A percentile compares a stretch with the other conserved stretches of the same genome.
Conservation (phyloP, 148 eudicot genomes). For the Dianthus caryophyllus region DNA sequence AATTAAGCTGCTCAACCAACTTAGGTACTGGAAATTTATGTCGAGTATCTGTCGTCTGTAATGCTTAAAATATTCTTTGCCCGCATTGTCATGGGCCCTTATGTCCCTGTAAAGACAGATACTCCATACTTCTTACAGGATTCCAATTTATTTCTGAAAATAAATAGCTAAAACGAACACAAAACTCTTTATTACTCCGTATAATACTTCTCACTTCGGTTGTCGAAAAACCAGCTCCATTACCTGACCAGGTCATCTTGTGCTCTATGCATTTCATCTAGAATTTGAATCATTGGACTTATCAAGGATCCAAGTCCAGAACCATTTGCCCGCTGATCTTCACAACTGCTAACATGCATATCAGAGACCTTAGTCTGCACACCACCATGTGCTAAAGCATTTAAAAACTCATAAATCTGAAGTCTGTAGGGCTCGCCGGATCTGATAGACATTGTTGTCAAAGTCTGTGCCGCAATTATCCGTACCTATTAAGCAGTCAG, state of each 20-base stretch:
- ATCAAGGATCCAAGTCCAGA: slow-evolving; percentile 92
- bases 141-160: neutral
- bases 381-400: slow-evolving; percentile 88
- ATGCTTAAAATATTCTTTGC: too few species aligned
- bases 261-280: slow-evolving; percentile 90
- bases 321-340: slow-evolving; percentile 99
- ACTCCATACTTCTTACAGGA: slow-evolving; percentile 18
- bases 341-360: slow-evolving; percentile 87
- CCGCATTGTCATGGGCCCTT: slow-evolving; percentile 91
- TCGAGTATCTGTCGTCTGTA: neutral
- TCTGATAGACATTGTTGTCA: slow-evolving; percentile 91
- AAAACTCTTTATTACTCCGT: neutral
- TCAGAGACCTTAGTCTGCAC: slow-evolving; percentile 96
- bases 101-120: slow-evolving; percentile 56
- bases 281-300: slow-evolving; percentile 95
- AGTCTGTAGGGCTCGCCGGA: slow-evolving; percentile 98
- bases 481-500: slow-evolving; percentile 45
- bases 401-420: slow-evolving; percentile 93
- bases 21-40: too few species aligned
- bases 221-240: slow-evolving; percentile 24
- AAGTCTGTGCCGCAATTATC: slow-evolving; percentile 92
- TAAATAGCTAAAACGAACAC: neutral
- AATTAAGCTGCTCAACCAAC: too few species aligned
- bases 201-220: too few species aligned
- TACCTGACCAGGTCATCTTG: slow-evolving; percentile 95